Evolutionary conservation across 495 filamentous ascomycete genomes (phyloP).

Genomic region (Pyrenula massariospora): DNA sequence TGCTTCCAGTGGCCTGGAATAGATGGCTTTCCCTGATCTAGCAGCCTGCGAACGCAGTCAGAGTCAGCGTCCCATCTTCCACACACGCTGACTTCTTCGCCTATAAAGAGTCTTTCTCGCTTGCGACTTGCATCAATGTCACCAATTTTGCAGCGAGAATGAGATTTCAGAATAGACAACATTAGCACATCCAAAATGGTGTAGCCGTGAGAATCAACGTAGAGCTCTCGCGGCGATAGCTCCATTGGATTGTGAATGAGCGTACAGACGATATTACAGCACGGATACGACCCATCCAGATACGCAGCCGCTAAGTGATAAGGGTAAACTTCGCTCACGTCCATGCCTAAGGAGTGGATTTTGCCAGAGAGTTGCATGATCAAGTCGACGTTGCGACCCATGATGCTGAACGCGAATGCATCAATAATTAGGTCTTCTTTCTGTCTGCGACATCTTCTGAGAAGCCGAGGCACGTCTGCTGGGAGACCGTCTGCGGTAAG

Average conservation of each 20-base stretch:
- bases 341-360: slow-evolving; percentile 1
- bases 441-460: slow-evolving; percentile 11
- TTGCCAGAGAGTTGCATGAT: slow-evolving; percentile 3
- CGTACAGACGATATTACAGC: slow-evolving; percentile 18
- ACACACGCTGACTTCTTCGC: slow-evolving; percentile 26
- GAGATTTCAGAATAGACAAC: slow-evolving; percentile 24
- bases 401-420: slow-evolving; percentile 26
- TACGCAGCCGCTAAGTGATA: slow-evolving; percentile 27
- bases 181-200: slow-evolving; percentile 31
- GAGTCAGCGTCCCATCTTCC: slow-evolving; percentile 30
- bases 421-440: slow-evolving; percentile 18
- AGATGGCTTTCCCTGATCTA: slow-evolving; percentile 6
- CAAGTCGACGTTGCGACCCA: slow-evolving; percentile 18
- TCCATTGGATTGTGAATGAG: slow-evolving; percentile 1
- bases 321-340: background rate
- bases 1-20: slow-evolving; percentile 27
- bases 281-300: slow-evolving; percentile 23
- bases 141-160: slow-evolving; percentile 16
- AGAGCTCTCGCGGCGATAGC: slow-evolving; percentile 9
- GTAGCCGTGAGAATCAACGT: slow-evolving; percentile 20
- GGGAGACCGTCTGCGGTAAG: slow-evolving; percentile 11
- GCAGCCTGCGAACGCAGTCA: slow-evolving; percentile 13
- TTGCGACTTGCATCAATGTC: slow-evolving; percentile 35
- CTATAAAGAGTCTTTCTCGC: slow-evolving; percentile 23
- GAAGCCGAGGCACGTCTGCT: slow-evolving; percentile 13